Evolutionary conservation across 768 basidiomycete genomes (phyloP).

Genomic region (Psilocybe tampanensis): DNA sequence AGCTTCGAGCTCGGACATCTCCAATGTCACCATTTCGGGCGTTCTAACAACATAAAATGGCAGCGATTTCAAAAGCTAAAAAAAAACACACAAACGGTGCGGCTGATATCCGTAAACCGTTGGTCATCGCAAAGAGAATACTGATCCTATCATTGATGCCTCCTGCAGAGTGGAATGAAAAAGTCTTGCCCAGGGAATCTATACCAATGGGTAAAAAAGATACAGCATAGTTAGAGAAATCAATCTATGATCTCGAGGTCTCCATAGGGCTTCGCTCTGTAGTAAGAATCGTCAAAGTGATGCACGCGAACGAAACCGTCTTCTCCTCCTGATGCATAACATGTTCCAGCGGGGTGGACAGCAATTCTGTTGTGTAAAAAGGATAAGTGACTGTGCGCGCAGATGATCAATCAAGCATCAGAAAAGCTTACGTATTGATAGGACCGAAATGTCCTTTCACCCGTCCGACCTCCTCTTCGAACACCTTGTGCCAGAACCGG

Average conservation of each 20-base stretch:
- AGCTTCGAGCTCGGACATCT: no score
- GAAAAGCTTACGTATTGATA: slow-evolving; percentile 80
- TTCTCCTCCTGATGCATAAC: slow-evolving; percentile 94
- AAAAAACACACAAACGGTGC: no score
- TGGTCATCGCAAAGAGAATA: no score
- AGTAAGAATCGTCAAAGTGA: slow-evolving; percentile 95
- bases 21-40: no score
- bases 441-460: slow-evolving; percentile 98
- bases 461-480: slow-evolving; percentile 95
- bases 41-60: no score
- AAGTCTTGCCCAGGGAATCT: neutral
- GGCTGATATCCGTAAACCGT: no score
- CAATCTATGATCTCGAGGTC: slow-evolving; percentile 71
- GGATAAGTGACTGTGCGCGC: neutral
- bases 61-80: no score
- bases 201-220: neutral
- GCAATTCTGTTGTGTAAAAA: slow-evolving; percentile 64
- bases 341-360: slow-evolving; percentile 84
- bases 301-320: slow-evolving; percentile 94
- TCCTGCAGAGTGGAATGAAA: no score
- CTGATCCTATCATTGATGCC: no score
- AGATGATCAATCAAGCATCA: neutral
- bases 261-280: slow-evolving; percentile 89
- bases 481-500: slow-evolving; percentile 96
- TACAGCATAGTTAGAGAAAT: slow-evolving; percentile 15